Evolutionary conservation across 2,329 filamentous ascomycete species (phyloP), one percentile per base, ranked within the genome.

Genomic region (Aspergillus sp.): DNA sequence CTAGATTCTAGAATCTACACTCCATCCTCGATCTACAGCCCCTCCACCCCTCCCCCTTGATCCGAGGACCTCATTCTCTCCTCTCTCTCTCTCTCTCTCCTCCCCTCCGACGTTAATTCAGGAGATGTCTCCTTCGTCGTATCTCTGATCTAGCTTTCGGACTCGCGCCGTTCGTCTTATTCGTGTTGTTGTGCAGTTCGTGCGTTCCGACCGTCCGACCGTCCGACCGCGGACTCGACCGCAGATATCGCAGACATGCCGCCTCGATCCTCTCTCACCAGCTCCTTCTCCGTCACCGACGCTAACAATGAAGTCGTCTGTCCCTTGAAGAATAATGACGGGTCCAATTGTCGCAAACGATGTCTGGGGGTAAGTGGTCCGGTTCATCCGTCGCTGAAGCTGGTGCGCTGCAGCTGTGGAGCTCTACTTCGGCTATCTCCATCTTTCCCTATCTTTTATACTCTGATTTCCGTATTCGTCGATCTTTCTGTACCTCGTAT

Each of bases 281-380:
- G 89, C 69, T 94, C 90, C 60, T 96, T 96, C 74, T 92, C 90
- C 62, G 89, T 95, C 66, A 89, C 89, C 45, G 90, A 96, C 79
- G 83, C 88, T 73, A 93, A 89, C 74, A 95, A 95, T 74, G 93
- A 97, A 77, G 94, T 99, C 70, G 89, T 96, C 68, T 99, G 94
- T 76, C 94, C 94, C 62, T 80, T 99, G 74, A 86, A 86, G 69
- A 96, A 96, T 72, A 92, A 96, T 70, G 94, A 99, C 84, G 90
- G 90, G 72, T 96, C 92, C 63, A 90, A 87, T 77, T 99, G 94
- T 80, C 87, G 93, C 73, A 99, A 99, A 80, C 85, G 93, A 80
- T 99, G 94, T 79, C 87, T 95, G 70, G 94, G 94, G 76, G 94
- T 97, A 82, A 90, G 92, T 94, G 58, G 56, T 58, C 26, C 26